Evolutionary conservation across 2,329 filamentous ascomycete species (phyloP), one percentile per base, ranked within the genome.

Genomic region (Alternaria novae-zelandiae): DNA sequence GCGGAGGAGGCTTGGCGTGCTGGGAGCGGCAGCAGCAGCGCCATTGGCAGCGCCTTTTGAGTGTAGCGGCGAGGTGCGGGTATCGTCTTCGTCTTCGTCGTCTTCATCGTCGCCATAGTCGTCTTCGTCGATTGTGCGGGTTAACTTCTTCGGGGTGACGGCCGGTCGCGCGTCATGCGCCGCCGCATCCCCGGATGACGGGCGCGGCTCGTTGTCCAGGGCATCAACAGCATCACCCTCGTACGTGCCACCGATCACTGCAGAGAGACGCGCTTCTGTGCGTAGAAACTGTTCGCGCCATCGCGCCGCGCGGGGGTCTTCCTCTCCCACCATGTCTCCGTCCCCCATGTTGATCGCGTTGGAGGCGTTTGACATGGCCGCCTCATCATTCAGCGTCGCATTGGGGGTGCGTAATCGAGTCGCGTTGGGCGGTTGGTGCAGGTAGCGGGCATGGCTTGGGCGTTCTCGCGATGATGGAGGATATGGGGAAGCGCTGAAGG

Each of bases 51-150:
- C 74, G 66, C 83, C 84, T 70, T 84, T 84, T 20, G 83, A 77
- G 73, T 84, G 84, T 46, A 86, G 82, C 65, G 80, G 83, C 57
- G 83, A 86, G 68, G 82, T 79, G 63, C 74, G 78, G 44, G 81
- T 81, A 36, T 77, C 77, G 21, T 78, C 76, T 53, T 82, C 81
- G 23, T 78, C 76, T 41, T 87, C 87, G 9, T 87, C 87, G 8
- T 87, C 86, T 26, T 89, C 88, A 61, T 97, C 94, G 73, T 95
- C 92, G 70, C 91, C 92, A 76, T 95, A 94, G 81, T 95, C 91
- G 73, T 94, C 91, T 78, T 95, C 92, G 72, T 94, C 89, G 85
- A 95, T 94, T 77, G 88, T 85, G 74, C 92, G 87, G 79, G 91
- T 91, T 50, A 89, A 86, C 81, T 92, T 91, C 72, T 96, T 97